Base-by-base conservation (phyloP, 176 grass and related monocot genomes). In the Paspalum notatum region DNA sequence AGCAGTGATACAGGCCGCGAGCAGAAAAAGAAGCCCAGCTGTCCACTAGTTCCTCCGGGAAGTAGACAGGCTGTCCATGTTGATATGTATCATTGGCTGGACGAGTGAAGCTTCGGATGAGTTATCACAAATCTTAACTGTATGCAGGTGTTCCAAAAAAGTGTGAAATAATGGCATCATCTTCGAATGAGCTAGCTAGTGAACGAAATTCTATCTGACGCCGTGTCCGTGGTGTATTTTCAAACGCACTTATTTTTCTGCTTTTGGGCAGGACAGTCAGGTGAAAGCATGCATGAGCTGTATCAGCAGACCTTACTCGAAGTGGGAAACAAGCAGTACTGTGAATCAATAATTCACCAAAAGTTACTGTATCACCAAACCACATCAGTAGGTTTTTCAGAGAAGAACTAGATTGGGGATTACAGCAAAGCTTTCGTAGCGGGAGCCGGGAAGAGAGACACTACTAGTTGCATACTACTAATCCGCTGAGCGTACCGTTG, bases 21-120 rank as follows among this genome's bases (percentile, higher is more conserved):
- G 0, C 15, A 59, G 65, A 80, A 46, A 80, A 80, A 14, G 52
- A 59, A 18, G 15, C 18, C 65, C 65, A 70, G 4, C 59, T 59
- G 4, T 17, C 65, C 39, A 97, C 79, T 57, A 97, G 62, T 59
- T 87, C 88, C 57, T 85, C 91, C 4, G 91, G 83, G 38, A 97
- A 93, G 83, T 93, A 93, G 17, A 87, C 77, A 27, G 83, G 72
- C n/a, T 97, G 91, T 16, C 89, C 77, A n/a, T 89, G 75, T 43
- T 83, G 76, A 72, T 86, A 97, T 48, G 42, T 68, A 21, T 87
- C 84, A 20, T 75, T 59, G 20, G 39, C 91, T 97, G 72, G 22
- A 82, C 4, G 26, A 92, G n/a, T 2, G 7, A 32, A 32, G 14
- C 16, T 18, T 12, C 14, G 52, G 59, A 12, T n/a, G 56, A 11